phyloP scores from a whole-genome alignment of 2,329 filamentous ascomycete species.

The Fusarium newnesense region DNA sequence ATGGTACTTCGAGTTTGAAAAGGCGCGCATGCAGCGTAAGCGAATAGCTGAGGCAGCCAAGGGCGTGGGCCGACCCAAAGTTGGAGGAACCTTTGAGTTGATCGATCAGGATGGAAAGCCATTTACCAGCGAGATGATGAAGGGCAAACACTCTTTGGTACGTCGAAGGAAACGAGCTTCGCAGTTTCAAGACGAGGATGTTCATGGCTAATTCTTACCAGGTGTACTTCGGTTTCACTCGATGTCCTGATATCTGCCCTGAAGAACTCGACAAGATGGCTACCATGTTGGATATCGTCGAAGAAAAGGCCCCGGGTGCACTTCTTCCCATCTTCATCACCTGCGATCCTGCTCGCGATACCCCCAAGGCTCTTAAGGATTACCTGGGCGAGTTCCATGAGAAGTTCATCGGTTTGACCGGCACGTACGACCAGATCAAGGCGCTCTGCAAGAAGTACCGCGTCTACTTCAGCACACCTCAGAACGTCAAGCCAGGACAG shows the following conservation, averaged over 20 bases:
- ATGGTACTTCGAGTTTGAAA: constrained; percentile 94
- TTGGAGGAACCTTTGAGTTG: constrained; percentile 87
- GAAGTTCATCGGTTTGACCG: constrained; percentile 86
- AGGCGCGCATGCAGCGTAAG: constrained; percentile 88
- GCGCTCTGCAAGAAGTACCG: constrained; percentile 93
- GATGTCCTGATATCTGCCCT: constrained; percentile 98
- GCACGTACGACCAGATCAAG: constrained; percentile 94
- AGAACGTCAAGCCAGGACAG: constrained; percentile 87
- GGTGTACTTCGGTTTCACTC: constrained; percentile 98
- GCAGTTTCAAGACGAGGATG: neutral
- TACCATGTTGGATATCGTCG: constrained; percentile 83
- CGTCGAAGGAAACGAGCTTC: constrained; percentile 43
- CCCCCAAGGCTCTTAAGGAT: constrained; percentile 81
- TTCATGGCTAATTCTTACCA: constrained; percentile 50
- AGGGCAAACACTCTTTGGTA: constrained; percentile 85
- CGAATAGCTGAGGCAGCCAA: constrained; percentile 92
- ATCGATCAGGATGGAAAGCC: constrained; percentile 82
- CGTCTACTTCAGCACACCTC: constrained; percentile 96
- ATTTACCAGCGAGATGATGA: constrained; percentile 83
- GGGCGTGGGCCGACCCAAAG: constrained; percentile 90
- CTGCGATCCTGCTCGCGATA: constrained; percentile 93
- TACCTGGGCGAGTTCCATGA: constrained; percentile 94
- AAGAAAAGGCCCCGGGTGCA: constrained; percentile 60
- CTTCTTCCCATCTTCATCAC: constrained; percentile 91
- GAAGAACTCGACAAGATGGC: constrained; percentile 99